Evolutionary conservation across 2,329 filamentous ascomycete species (phyloP).

Genomic region (Trichoderma simmonsii): DNA sequence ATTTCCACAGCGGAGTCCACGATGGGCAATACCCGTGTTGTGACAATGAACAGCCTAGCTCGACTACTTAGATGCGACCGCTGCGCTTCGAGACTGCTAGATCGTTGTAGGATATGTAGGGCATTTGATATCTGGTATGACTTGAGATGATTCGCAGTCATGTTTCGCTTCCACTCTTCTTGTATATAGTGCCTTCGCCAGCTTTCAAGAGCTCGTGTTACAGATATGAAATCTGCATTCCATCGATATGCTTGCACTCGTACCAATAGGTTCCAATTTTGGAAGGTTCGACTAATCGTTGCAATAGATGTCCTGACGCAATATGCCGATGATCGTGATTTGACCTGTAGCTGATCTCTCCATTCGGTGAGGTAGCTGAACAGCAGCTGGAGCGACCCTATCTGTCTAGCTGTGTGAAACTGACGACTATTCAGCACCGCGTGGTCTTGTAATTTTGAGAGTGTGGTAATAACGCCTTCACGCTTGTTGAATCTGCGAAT

Average conservation of each 20-base stretch:
- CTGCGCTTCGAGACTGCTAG: slow-evolving; percentile 18
- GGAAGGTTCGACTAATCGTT: slow-evolving; percentile 25
- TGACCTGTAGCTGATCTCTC: slow-evolving; percentile 31
- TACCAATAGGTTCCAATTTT: slow-evolving; percentile 34
- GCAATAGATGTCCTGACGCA: slow-evolving; percentile 22
- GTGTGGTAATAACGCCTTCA: slow-evolving; percentile 19
- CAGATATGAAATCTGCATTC: slow-evolving; percentile 33
- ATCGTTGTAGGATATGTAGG: slow-evolving; percentile 19
- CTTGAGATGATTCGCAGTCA: background rate
- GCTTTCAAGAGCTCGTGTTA: slow-evolving; percentile 26
- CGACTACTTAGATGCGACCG: slow-evolving; percentile 26
- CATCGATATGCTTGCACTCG: slow-evolving; percentile 35
- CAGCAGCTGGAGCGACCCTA: slow-evolving; percentile 22
- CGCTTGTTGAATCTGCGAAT: slow-evolving; percentile 21
- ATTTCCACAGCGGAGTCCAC: slow-evolving; percentile 28
- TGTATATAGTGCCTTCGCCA: slow-evolving; percentile 29
- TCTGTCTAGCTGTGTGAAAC: slow-evolving; percentile 18
- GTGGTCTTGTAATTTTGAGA: slow-evolving; percentile 27
- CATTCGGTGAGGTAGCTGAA: slow-evolving; percentile 30
- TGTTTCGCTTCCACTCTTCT: slow-evolving; percentile 24
- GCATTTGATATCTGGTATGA: slow-evolving; percentile 22
- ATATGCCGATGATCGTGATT: slow-evolving; percentile 27
- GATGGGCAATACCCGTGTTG: slow-evolving; percentile 28
- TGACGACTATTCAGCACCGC: background rate
- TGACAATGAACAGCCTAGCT: slow-evolving; percentile 32